These are phyloP conservation scores for Eragrostis tef DNA, from an alignment of 202 grass and related monocot species.

Conservation along the genomic window DNA sequence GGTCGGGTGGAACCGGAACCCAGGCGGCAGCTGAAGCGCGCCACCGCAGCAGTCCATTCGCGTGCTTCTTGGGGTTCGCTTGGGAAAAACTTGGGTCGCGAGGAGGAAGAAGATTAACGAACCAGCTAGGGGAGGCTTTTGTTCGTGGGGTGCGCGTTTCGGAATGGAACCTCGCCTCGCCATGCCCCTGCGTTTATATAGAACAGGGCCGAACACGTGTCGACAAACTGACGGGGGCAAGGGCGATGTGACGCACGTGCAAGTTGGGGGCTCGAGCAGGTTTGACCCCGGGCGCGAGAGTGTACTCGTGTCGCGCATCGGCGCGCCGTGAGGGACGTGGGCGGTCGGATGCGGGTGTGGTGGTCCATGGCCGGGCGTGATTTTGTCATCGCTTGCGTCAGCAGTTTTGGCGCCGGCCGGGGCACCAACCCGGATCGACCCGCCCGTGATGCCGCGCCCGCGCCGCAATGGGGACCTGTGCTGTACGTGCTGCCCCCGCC, in stretches of 20 bases:
- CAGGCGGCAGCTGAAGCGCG: conserved; percentile 66
- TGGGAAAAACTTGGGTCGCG: not conserved
- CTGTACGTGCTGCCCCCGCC: too few species aligned
- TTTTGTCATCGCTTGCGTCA: conserved; percentile 75
- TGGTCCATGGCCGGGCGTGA: fast-evolving
- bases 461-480: too few species aligned
- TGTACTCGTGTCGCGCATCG: conserved; percentile 36
- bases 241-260: conserved; percentile 47
- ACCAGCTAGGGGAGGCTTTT: too few species aligned
- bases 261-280: not conserved
- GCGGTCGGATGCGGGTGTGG: conserved; percentile 1
- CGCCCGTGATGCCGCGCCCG: too few species aligned
- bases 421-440: too few species aligned
- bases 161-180: conserved; percentile 46
- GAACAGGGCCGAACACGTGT: conserved; percentile 15
- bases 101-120: too few species aligned
- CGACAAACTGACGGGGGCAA: not conserved
- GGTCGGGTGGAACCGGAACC: conserved; percentile 95
- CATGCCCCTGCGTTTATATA: not conserved
- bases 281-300: fast-evolving
- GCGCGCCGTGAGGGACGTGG: too few species aligned
- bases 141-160: not conserved
- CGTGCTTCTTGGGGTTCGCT: too few species aligned
- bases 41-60: conserved; percentile 64
- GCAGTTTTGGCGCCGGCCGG: conserved; percentile 34